A percentile compares a stretch with the other conserved stretches of the same genome.
Evolutionary conservation across 768 basidiomycete species (phyloP).

Genomic region (Xerocomus brunneocitrinus): DNA sequence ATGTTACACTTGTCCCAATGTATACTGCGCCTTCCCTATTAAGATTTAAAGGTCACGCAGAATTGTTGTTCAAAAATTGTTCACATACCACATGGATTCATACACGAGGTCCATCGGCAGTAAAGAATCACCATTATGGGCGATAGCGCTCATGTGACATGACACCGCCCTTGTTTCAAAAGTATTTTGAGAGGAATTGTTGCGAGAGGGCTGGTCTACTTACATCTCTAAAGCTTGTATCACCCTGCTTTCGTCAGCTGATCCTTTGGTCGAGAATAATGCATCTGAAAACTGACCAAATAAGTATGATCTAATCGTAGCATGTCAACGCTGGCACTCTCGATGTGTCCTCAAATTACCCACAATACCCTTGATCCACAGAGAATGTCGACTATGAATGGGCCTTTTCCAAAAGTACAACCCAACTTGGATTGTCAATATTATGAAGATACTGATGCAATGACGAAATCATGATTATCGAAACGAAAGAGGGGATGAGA

Average conservation of each 20-base stretch:
- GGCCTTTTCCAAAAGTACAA: slow-evolving; percentile 19
- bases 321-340: not conserved
- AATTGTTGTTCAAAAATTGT: not conserved
- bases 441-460: slow-evolving; percentile 11
- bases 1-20: slow-evolving; percentile 16
- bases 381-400: slow-evolving; percentile 13
- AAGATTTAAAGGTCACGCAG: not conserved
- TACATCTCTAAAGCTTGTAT: slow-evolving; percentile 16
- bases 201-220: not conserved
- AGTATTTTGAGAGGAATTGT: not conserved
- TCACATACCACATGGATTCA: slow-evolving; percentile 6
- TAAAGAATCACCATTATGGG: not conserved
- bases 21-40: slow-evolving; percentile 11
- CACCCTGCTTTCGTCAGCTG: slow-evolving; percentile 12
- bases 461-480: not conserved
- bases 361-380: slow-evolving; percentile 22
- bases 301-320: slow-evolving; percentile 13
- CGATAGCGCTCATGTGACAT: slow-evolving; percentile 4
- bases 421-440: slow-evolving; percentile 22
- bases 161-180: slow-evolving; percentile 8
- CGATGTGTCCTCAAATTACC: not conserved
- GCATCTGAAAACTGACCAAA: slow-evolving; percentile 17
- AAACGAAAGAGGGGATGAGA: not conserved
- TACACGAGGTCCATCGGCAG: not conserved
- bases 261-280: not conserved